Base-by-base conservation (phyloP, 2,329 filamentous ascomycete species). In the Pestalotiopsis sp. region DNA sequence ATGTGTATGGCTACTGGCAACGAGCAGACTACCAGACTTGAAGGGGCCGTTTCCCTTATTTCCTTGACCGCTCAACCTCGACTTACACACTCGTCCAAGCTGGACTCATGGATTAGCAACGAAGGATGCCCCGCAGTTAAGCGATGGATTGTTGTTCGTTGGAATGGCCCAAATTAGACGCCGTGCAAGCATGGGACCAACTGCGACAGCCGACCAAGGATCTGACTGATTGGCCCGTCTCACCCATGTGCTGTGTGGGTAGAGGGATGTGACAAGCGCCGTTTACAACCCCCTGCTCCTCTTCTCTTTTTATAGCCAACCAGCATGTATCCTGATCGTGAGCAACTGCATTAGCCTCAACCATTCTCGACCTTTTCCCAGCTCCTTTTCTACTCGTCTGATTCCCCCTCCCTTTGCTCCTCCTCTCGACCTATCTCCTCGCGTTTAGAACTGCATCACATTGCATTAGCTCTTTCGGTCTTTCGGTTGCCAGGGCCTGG, bases 241-340 rank as follows among this genome's bases (percentile, higher is more conserved):
- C 9, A 17, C 13, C 65, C 52, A 67, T 25, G 56, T 36, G 36
- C 11, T 25, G 65, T 59, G 52, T 59, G 52, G 39, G 56, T 56
- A 20, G 36, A 67, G 65, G 65, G 65, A 59, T 67, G 65, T 67
- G 65, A 67, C 65, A 67, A 67, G 65, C 65, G 65, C 65, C 65
- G 56, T 36, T 56, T 59, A 39, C 9, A 52, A 12, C 59, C 23
- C 65, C 65, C 65, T 61, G 52, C 27, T 59, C 27, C 52, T 61
- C 39, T 61, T 31, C 31, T 71, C 78, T 77, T 76, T 78, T 79
- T 78, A 80, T 80, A 80, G 78, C 78, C 78, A 80, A 79, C 78
- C 78, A 79, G 72, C 69, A 69, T 63, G 62, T 69, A 62, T 65
- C 52, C 45, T 70, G 68, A 71, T 72, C 71, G 27, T 38, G 49